Conservation (phyloP, 352 stramenopile genomes). For the Phytophthora citrophthora region DNA sequence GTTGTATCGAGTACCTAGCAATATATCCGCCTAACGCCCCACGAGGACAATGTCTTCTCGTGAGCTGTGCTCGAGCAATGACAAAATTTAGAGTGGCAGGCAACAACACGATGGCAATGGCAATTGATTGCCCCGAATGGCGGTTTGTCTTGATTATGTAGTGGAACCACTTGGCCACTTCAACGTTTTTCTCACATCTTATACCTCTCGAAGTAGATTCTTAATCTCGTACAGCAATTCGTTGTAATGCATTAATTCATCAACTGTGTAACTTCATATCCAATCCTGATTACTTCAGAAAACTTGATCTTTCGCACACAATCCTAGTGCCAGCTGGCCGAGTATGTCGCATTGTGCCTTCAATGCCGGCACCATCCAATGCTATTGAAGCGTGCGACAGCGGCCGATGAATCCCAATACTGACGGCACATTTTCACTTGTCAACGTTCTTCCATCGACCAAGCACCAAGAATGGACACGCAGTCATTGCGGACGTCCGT, state of each 20-base stretch:
- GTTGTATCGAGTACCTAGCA: too few relatives aligned
- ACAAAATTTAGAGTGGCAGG: too few relatives aligned
- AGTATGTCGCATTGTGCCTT: slow-evolving; percentile 5
- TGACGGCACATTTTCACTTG: too few relatives aligned
- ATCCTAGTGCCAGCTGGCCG: neutral
- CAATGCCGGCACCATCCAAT: slow-evolving; percentile 7
- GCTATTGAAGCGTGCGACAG: slow-evolving; percentile 19
- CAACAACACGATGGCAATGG: too few relatives aligned
- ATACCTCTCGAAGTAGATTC: too few relatives aligned
- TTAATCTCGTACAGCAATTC: too few relatives aligned
- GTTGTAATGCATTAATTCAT: neutral
- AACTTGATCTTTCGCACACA: slow-evolving; percentile 14
- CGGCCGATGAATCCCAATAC: neutral
- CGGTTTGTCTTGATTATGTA: slow-evolving; percentile 1
- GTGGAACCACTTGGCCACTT: neutral
- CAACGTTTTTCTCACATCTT: neutral
- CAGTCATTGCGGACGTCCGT: slow-evolving; percentile 31
- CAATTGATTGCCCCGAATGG: too few relatives aligned
- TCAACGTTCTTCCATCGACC: too few relatives aligned
- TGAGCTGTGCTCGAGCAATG: too few relatives aligned
- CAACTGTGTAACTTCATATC: neutral
- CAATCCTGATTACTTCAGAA: slow-evolving; percentile 8
- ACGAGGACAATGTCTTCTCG: too few relatives aligned
- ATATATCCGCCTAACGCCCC: too few relatives aligned
- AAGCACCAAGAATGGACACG: neutral